Percentiles rank a stretch among this genome's conserved stretches.
These are phyloP conservation scores for Pulveroboletus sp. DNA, from an alignment of 768 basidiomycete genomes.

Conservation along the genomic window DNA sequence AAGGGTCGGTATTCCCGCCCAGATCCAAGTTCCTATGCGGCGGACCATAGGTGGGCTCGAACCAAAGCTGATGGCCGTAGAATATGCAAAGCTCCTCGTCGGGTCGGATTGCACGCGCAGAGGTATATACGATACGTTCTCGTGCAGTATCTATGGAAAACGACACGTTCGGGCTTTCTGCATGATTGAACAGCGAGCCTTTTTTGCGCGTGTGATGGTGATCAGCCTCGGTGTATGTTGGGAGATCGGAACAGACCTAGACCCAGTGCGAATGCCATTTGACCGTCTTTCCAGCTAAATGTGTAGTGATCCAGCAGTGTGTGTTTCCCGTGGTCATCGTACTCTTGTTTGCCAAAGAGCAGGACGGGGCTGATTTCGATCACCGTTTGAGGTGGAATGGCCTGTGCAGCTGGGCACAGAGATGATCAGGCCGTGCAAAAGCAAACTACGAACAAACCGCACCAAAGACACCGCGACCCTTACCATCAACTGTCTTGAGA, in stretches of 20 bases:
- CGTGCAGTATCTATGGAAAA: constrained; percentile 49
- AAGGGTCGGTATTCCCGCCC: constrained; percentile 1
- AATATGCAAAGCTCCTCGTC: constrained; percentile 79
- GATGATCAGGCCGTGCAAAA: constrained; percentile 14
- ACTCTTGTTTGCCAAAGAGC: constrained; percentile 68
- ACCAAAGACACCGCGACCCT: constrained; percentile 68
- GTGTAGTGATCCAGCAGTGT: constrained; percentile 73
- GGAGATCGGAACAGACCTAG: constrained; percentile 46
- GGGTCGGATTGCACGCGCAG: constrained; percentile 45
- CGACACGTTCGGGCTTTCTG: constrained; percentile 62
- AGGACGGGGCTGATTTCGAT: constrained; percentile 84
- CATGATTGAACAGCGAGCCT: constrained; percentile 86
- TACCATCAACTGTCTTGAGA: constrained; percentile 41
- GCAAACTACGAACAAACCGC: constrained; percentile 3
- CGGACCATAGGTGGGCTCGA: constrained; percentile 37
- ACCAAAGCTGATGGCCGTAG: constrained; percentile 61
- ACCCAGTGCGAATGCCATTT: constrained; percentile 75
- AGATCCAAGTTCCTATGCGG: not conserved
- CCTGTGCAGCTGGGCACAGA: constrained; percentile 24
- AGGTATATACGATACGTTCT: constrained; percentile 60
- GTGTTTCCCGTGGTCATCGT: constrained; percentile 47
- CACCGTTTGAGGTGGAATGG: constrained; percentile 50
- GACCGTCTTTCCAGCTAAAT: constrained; percentile 68
- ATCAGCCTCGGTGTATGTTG: not conserved
- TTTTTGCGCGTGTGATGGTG: not conserved